These are phyloP conservation scores for Catharanthus roseus DNA, from an alignment of 257 asterid genomes.

Conservation along the genomic window DNA sequence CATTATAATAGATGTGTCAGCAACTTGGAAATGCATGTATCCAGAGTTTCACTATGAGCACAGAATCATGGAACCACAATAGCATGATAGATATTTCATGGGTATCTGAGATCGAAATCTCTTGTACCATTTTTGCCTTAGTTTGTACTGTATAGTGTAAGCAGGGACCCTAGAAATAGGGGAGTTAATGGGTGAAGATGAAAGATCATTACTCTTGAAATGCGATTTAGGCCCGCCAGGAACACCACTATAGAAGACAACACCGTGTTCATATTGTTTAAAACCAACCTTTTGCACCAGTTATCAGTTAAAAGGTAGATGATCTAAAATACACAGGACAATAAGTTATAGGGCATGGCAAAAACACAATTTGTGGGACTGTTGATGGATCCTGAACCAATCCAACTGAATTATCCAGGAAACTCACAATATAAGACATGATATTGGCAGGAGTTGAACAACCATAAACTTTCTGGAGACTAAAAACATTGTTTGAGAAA, in stretches of 20 bases:
- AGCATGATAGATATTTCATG: too few species aligned
- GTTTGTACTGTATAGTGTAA: too few species aligned
- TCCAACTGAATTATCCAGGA: not conserved
- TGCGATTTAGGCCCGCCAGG: too few species aligned
- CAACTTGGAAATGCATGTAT: too few species aligned
- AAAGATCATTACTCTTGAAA: too few species aligned
- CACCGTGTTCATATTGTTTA: not conserved
- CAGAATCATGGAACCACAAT: too few species aligned
- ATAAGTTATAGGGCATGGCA: not conserved
- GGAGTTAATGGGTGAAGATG: too few species aligned
- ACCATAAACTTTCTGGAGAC: not conserved
- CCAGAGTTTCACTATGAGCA: too few species aligned
- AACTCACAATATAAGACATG: not conserved
- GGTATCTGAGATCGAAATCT: too few species aligned
- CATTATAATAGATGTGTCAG: too few species aligned
- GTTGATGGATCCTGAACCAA: not conserved
- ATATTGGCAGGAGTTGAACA: not conserved
- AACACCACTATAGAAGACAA: not conserved
- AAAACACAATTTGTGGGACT: not conserved
- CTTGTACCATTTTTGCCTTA: too few species aligned
- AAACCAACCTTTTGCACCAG: not conserved
- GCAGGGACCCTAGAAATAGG: too few species aligned
- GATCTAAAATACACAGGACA: not conserved
- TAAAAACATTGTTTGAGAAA: not conserved
- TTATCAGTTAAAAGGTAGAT: not conserved